phyloP scores from a whole-genome alignment of 371 early-diverging fungal genomes.

The Mucor racemosus region DNA sequence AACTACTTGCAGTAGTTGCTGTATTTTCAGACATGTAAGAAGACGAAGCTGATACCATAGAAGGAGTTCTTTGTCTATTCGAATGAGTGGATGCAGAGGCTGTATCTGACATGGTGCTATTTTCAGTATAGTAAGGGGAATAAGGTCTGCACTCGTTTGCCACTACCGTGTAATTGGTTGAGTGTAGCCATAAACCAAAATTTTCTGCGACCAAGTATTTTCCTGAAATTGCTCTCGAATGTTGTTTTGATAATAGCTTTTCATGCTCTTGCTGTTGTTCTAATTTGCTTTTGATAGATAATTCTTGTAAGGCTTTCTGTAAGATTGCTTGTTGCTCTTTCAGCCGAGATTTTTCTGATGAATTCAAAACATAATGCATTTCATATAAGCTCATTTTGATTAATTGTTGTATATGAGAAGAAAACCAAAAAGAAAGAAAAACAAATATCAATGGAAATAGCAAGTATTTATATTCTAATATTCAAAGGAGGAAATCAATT shows the following conservation, averaged over 20 bases:
- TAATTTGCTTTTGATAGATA: slow-evolving; percentile 14
- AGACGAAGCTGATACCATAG: slow-evolving; percentile 12
- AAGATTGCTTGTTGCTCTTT: slow-evolving; percentile 24
- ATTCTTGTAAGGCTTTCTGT: slow-evolving; percentile 20
- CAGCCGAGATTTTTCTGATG: slow-evolving; percentile 18
- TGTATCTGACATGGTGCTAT: not conserved
- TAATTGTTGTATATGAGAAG: not conserved
- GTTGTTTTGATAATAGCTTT: not conserved
- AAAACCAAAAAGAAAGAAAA: slow-evolving; percentile 1
- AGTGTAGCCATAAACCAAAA: slow-evolving; percentile 5
- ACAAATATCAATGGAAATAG: not conserved
- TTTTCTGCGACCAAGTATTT: not conserved
- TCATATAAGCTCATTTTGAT: slow-evolving; percentile 30
- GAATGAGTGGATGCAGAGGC: not conserved
- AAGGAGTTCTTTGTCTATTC: slow-evolving; percentile 18
- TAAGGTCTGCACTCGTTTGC: slow-evolving; percentile 20
- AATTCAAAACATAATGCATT: slow-evolving; percentile 17
- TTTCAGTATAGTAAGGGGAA: slow-evolving; percentile 17
- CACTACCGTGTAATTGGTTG: not conserved
- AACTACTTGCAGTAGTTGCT: not conserved
- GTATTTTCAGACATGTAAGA: slow-evolving; percentile 11
- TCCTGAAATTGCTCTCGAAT: not conserved
- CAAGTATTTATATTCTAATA: not conserved
- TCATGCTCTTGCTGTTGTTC: slow-evolving; percentile 17
- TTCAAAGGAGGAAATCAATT: not conserved